Conservation (phyloP, 352 stramenopile genomes). For the Lagenidium giganteum region DNA sequence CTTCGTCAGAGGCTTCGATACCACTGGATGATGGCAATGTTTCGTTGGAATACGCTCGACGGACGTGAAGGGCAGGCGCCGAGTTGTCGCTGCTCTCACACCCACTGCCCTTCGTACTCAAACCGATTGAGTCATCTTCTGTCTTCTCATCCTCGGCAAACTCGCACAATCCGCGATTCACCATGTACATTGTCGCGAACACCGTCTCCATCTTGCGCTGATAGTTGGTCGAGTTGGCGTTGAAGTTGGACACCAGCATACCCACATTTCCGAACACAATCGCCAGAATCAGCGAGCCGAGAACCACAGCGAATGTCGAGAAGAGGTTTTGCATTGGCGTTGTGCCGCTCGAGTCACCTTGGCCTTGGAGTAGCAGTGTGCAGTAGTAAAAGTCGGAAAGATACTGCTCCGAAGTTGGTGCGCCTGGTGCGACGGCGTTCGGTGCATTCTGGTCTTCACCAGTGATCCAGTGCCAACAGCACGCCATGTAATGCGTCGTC, state of each 20-base stretch:
- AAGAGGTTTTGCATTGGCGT: conserved; percentile 33
- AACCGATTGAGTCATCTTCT: no score
- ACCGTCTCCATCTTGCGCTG: conserved; percentile 67
- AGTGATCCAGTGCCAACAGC: conserved; percentile 31
- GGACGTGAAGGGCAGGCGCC: no score
- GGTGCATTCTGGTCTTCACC: neutral
- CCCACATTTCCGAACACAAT: conserved; percentile 64
- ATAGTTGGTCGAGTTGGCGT: conserved; percentile 43
- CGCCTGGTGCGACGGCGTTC: neutral
- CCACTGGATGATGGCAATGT: no score
- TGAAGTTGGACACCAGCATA: conserved; percentile 62
- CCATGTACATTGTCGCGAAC: conserved; percentile 54
- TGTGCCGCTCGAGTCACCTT: conserved; percentile 27
- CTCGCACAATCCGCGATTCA: no score
- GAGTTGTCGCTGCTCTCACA: no score
- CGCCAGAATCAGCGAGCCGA: conserved; percentile 54
- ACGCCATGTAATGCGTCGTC: conserved; percentile 45
- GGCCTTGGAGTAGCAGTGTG: conserved; percentile 45
- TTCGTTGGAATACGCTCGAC: no score
- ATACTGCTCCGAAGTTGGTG: conserved; percentile 20
- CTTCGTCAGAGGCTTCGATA: no score
- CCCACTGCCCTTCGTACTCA: no score
- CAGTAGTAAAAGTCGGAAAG: conserved; percentile 33
- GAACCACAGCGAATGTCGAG: conserved; percentile 30
- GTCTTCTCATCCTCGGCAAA: no score